phyloP scores from a whole-genome alignment of 441 rosid genomes.

The Erodium moschatum region DNA sequence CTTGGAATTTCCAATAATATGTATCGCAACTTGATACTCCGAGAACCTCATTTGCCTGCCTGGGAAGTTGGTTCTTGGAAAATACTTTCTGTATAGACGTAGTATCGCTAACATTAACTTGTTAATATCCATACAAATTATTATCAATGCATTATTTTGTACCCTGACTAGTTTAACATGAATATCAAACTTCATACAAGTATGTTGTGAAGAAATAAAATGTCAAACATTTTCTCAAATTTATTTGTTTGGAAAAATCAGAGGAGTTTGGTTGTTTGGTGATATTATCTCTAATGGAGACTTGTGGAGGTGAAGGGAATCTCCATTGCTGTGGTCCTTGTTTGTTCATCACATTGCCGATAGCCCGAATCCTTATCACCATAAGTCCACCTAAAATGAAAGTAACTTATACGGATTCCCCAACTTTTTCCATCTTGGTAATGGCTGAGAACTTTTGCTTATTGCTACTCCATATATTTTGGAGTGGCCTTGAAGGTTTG shows the following conservation, averaged over 20 bases:
- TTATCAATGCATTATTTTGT: neutral
- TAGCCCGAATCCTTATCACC: constrained; percentile 1
- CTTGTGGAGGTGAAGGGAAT: constrained; percentile 3
- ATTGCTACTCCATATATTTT: constrained; percentile 10
- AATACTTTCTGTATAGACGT: neutral
- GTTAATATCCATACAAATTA: neutral
- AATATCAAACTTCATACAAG: neutral
- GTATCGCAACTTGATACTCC: neutral
- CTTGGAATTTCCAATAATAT: neutral
- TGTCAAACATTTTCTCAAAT: neutral
- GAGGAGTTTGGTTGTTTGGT: neutral
- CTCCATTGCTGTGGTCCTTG: constrained; percentile 2
- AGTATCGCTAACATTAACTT: neutral
- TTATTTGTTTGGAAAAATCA: constrained; percentile 2
- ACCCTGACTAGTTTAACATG: neutral
- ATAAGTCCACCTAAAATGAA: neutral
- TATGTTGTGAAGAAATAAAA: neutral
- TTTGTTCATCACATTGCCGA: neutral
- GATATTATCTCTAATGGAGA: neutral
- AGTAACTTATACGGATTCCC: neutral
- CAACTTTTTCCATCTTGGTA: constrained; percentile 1
- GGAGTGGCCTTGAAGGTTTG: neutral
- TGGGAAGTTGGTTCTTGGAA: neutral
- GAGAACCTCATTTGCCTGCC: neutral
- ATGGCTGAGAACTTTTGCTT: constrained; percentile 1